Base-by-base conservation (phyloP, 805 yeast species). In the Candida berthetii region DNA sequence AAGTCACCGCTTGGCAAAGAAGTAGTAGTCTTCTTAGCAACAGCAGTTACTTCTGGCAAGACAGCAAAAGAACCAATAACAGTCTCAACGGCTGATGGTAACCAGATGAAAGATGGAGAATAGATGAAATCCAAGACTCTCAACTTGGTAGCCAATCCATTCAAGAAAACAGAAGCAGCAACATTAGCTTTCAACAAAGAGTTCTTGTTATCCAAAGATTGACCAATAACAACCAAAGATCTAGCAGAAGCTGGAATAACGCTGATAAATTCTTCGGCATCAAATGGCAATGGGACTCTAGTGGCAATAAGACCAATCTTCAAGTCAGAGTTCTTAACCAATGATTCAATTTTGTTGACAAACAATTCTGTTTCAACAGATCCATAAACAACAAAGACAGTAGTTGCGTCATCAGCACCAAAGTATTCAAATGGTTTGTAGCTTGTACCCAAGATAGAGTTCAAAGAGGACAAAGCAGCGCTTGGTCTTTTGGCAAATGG, bases 341-440 rank as follows among this genome's bases (percentile, higher is more conserved):
- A 63, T 54, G 17, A 57, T 55, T 28, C 57, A 48, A 37, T n/a
- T 24, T 73, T 68, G 22, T 65, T 61, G 37, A 74, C 52, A 33
- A 85, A 70, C 42, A 77, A 63, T 42, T 78, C 68, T 15, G 83
- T 66, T 58, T 84, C 89, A 35, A 73, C 62, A 33, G 93, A 71
- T 19, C 96, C 95, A 49, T 84, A 80, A n/a, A 81, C 70, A 28
- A 89, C 91, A 59, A 85, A 81, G n/a, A 90, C 85, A 19, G 83
- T 77, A 36, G 76, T 76, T 8, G 96, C 82, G 42, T 69, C 61
- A 9, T 60, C 58, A 41, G 69, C 68, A 40, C 96, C 96, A 44
- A 59, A 64, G 62, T 82, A 87, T 61, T 85, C 87, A 54, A 85
- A 84, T 22, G 82, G 78, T 37, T 70, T 61, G 56, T 76, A 77